A percentile compares a stretch with the other conserved stretches of the same genome.
phyloP scores from a whole-genome alignment of 768 basidiomycete genomes.

The Coprinopsis strossmayeri region DNA sequence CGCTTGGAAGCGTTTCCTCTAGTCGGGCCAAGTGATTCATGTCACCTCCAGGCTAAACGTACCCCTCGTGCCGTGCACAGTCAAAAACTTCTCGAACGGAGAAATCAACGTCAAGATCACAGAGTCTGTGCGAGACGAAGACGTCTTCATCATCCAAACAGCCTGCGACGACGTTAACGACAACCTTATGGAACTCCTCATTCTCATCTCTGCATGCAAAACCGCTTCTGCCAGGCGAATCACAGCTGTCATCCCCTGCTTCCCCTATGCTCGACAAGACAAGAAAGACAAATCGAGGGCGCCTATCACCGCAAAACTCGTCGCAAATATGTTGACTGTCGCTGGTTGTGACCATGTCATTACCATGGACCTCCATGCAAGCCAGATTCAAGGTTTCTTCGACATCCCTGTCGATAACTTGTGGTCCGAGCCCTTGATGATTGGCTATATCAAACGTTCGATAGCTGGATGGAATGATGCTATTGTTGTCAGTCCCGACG shows the following conservation, averaged over 20 bases:
- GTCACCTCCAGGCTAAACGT: constrained; percentile 69
- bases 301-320: constrained; percentile 96
- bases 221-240: constrained; percentile 92
- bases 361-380: constrained; percentile 98
- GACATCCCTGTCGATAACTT: constrained; percentile 98
- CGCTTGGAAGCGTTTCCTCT: constrained; percentile 32
- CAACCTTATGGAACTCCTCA: constrained; percentile 96
- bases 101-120: constrained; percentile 94
- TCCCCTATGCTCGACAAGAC: constrained; percentile 95
- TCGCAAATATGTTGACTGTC: constrained; percentile 95
- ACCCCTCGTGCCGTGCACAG: constrained; percentile 77
- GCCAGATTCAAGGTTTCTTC: constrained; percentile 98
- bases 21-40: constrained; percentile 29
- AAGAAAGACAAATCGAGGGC: constrained; percentile 96
- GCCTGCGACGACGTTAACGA: constrained; percentile 89
- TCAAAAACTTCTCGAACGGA: constrained; percentile 89
- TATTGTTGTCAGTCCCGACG: constrained; percentile 95
- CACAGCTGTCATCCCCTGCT: constrained; percentile 97
- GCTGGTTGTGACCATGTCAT: constrained; percentile 99
- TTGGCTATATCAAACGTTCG: constrained; percentile 83
- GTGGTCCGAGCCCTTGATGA: constrained; percentile 93
- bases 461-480: constrained; percentile 82
- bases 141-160: constrained; percentile 97
- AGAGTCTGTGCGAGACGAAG: constrained; percentile 95
- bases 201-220: constrained; percentile 97